Evolutionary conservation across 495 filamentous ascomycete genomes (phyloP).

Genomic region (Talaromyces wortmannii): DNA sequence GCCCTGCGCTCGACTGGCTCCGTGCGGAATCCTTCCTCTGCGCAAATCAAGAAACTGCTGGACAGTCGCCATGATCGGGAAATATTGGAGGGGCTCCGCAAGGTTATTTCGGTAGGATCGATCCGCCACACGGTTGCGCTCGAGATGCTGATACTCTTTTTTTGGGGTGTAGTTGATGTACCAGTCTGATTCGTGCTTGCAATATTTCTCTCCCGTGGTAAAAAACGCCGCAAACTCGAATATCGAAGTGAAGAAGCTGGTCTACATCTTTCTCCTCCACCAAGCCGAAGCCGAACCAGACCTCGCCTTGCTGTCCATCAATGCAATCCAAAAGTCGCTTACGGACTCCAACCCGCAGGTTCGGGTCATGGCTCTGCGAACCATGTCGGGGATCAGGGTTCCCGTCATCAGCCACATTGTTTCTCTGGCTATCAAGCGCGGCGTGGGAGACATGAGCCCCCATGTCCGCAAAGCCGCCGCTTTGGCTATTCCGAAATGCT

Average conservation of each 20-base stretch:
- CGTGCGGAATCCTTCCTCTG: conserved; percentile 37
- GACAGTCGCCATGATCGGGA: conserved; percentile 93
- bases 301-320: conserved; percentile 91
- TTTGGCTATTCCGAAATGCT: conserved; percentile 95
- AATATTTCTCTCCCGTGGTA: conserved; percentile 89
- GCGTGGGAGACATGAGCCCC: conserved; percentile 87
- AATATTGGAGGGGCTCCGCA: conserved; percentile 83
- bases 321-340: conserved; percentile 95
- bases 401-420: conserved; percentile 99
- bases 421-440: conserved; percentile 88
- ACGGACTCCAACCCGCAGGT: conserved; percentile 87
- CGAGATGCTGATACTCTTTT: conserved; percentile 4
- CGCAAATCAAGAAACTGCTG: conserved; percentile 85
- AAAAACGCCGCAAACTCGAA: conserved; percentile 92
- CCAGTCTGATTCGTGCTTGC: conserved; percentile 69
- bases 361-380: conserved; percentile 81
- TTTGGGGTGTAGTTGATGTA: conserved; percentile 73
- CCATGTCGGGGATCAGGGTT: conserved; percentile 93
- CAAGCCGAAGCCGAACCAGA: conserved; percentile 95
- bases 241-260: conserved; percentile 91
- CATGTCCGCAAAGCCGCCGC: conserved; percentile 90
- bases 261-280: conserved; percentile 94
- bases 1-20: conserved; percentile 32
- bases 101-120: conserved; percentile 72
- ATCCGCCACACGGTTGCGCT: not conserved